A percentile compares a stretch with the other conserved stretches of the same genome.
Evolutionary conservation across 2,329 filamentous ascomycete species (phyloP).

Genomic region (Aspergillus sclerotialis): DNA sequence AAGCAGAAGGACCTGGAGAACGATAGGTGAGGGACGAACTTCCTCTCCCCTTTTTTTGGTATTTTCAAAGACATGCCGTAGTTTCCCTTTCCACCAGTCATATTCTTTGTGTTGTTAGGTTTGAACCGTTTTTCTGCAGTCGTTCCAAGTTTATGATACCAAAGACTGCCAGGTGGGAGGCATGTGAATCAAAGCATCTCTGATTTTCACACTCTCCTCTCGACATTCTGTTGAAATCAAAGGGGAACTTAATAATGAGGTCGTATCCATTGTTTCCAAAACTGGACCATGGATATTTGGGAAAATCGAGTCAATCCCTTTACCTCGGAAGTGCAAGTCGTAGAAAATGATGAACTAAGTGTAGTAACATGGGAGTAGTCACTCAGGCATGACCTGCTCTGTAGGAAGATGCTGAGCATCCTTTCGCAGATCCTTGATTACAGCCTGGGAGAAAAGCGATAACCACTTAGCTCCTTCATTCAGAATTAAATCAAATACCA

Average conservation of each 20-base stretch:
- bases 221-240: not conserved
- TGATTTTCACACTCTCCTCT: not conserved
- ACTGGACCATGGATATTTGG: slow-evolving; percentile 15
- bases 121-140: not conserved
- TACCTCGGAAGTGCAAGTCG: not conserved
- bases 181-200: slow-evolving; percentile 1
- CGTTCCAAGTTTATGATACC: slow-evolving; percentile 15
- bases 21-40: slow-evolving; percentile 7
- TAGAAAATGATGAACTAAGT: too few relatives aligned
- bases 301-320: not conserved
- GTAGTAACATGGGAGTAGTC: not conserved
- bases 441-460: slow-evolving; percentile 33
- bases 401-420: slow-evolving; percentile 23
- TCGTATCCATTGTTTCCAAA: too few relatives aligned
- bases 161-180: slow-evolving; percentile 9
- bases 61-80: slow-evolving; percentile 1
- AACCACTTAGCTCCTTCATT: too few relatives aligned
- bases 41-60: slow-evolving; percentile 1
- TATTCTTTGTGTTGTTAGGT: slow-evolving; percentile 3
- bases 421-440: slow-evolving; percentile 41
- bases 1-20: slow-evolving; percentile 20
- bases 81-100: slow-evolving; percentile 1
- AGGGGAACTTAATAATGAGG: not conserved
- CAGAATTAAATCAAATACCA: not conserved
- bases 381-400: slow-evolving; percentile 13